phyloP scores from a whole-genome alignment of 176 grass and related monocot species.

The Thinopyrum elongatum region DNA sequence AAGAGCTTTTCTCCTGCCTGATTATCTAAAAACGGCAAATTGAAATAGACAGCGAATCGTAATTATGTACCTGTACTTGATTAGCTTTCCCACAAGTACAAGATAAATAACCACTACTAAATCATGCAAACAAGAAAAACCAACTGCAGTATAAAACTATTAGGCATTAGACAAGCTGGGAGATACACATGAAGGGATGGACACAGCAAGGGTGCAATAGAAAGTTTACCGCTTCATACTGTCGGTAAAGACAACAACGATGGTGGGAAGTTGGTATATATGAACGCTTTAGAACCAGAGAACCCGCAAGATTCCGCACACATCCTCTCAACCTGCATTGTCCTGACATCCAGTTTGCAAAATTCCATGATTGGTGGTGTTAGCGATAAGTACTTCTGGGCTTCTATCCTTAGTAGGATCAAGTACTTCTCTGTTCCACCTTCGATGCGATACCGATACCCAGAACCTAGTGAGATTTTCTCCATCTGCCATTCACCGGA shows the following conservation, averaged over 20 bases:
- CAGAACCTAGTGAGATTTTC: constrained; percentile 32
- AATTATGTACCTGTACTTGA: background rate
- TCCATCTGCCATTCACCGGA: constrained; percentile 4
- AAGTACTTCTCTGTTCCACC: constrained; percentile 10
- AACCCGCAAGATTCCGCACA: constrained; percentile 3
- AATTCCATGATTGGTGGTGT: background rate
- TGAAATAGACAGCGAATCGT: background rate
- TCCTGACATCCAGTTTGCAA: constrained; percentile 15
- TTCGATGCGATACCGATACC: constrained; percentile 11
- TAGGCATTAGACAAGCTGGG: too few relatives aligned
- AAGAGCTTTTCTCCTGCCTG: background rate
- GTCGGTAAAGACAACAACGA: background rate
- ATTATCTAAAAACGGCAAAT: background rate
- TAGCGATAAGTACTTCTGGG: background rate
- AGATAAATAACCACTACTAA: background rate
- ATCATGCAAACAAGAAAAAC: background rate
- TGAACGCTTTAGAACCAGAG: background rate
- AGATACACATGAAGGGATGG: too few relatives aligned
- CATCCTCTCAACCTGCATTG: background rate
- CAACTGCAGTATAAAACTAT: background rate
- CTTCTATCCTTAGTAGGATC: background rate
- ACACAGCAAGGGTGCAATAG: background rate
- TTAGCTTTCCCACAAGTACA: too few relatives aligned
- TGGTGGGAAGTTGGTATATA: constrained; percentile 32
- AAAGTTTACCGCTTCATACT: constrained; percentile 18